Evolutionary conservation across 2,329 filamentous ascomycete genomes (phyloP).

Genomic region (Phaeophleospora eucalypticola): DNA sequence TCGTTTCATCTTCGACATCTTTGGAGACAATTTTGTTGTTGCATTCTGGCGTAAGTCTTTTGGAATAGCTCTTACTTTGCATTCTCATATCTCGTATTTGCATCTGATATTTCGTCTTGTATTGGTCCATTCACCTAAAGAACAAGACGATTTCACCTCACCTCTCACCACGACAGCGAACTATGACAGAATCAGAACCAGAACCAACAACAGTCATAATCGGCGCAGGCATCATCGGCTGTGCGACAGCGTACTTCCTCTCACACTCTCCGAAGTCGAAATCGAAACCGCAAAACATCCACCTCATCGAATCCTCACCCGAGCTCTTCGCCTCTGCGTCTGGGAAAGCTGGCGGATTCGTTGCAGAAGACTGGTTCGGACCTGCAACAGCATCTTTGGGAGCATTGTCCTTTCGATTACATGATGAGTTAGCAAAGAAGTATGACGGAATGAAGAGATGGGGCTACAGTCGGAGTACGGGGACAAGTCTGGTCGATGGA

Average conservation of each 20-base stretch:
- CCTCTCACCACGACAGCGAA: not conserved
- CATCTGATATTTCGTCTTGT: no score
- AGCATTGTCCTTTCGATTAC: constrained; percentile 64
- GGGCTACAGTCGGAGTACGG: constrained; percentile 58
- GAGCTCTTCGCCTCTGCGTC: constrained; percentile 69
- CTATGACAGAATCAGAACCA: not conserved
- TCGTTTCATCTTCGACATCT: not conserved
- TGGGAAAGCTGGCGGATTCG: constrained; percentile 68
- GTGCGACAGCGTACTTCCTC: constrained; percentile 69
- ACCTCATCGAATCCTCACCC: constrained; percentile 55
- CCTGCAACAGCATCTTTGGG: constrained; percentile 53
- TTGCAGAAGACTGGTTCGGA: constrained; percentile 62
- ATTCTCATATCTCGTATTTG: no score
- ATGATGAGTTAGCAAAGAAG: constrained; percentile 59
- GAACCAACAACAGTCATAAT: constrained; percentile 55
- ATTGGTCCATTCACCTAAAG: not conserved
- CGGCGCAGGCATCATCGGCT: constrained; percentile 66
- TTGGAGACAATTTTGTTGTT: not conserved
- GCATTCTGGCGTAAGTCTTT: no score
- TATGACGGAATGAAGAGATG: constrained; percentile 56
- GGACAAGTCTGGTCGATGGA: constrained; percentile 52
- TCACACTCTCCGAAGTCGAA: constrained; percentile 38
- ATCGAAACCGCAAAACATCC: constrained; percentile 45
- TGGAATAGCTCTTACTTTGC: no score
- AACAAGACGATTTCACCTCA: not conserved